Base-by-base conservation (phyloP, 139 green algal species). In the Coelastrella sp. region DNA sequence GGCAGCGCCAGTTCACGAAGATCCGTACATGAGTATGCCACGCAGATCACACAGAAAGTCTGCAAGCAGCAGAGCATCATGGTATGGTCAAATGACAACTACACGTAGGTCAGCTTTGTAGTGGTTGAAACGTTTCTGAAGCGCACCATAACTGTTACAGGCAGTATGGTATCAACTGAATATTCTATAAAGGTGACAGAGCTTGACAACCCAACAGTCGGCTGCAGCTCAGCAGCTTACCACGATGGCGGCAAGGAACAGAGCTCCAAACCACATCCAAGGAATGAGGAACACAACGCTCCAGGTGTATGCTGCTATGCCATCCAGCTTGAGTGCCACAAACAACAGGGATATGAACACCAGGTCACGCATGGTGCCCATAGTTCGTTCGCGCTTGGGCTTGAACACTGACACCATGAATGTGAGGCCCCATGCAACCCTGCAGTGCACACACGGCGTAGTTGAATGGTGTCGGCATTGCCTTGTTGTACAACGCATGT, bases 211-310 rank as follows among this genome's bases (percentile, higher is more conserved):
- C 32, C 32, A 47, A 47, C 32, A 47, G 32, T 47, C 32, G 32
- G 32, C 32, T 47, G 17, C 80, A 11, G 16, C 20, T 23, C 16
- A 8, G 14, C 57, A 84, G 47, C 93, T 83, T 58, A 95, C 94
- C 83, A 95, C 84, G 4, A 80, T 23, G 17, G 92, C 91, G 10
- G 93, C 89, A 59, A 95, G 79, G 20, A 94, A 89, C n/a, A 96
- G 60, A 6, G 76, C 77, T 65, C 77, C 84, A 84, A 96, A 95
- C 92, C 93, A 95, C 73, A 95, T 92, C 93, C 93, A 96, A 4
- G 94, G 94, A 19, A 96, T 90, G 60, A 96, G 91, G 89, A 96
- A 96, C 59, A 95, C 92, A 19, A 96, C 65, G 19, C 81, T 85
- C 94, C 94, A 96, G 7, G 92, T 93, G 81, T 93, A 94, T 73